These are phyloP conservation scores for Chlorophyllum brunneum DNA, from an alignment of 768 basidiomycete species.

Conservation along the genomic window DNA sequence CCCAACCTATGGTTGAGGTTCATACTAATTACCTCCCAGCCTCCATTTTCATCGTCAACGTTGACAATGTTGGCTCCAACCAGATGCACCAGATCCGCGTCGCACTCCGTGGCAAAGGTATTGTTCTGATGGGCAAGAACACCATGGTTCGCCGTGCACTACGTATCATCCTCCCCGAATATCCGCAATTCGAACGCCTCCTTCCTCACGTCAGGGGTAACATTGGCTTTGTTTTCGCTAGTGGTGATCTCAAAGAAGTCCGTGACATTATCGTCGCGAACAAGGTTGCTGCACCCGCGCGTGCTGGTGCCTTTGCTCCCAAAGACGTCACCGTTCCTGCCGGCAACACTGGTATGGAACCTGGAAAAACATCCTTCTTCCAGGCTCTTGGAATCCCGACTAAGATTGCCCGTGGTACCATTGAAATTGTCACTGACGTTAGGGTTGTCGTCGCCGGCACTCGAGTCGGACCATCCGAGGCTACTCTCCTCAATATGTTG, in stretches of 20 bases:
- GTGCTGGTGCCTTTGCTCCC: conserved; percentile 95
- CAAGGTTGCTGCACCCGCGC: conserved; percentile 98
- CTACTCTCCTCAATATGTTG: conserved; percentile 98
- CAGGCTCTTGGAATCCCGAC: conserved; percentile 99
- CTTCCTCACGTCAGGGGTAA: conserved; percentile 96
- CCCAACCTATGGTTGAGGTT: background rate
- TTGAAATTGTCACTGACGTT: conserved; percentile 97
- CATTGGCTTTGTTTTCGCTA: conserved; percentile 99
- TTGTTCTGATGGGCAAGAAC: conserved; percentile 99
- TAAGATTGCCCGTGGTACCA: conserved; percentile 99
- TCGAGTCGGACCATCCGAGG: conserved; percentile 96
- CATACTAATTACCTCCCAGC: conserved; percentile 42
- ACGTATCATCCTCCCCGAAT: conserved; percentile 83
- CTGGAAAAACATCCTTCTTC: conserved; percentile 99
- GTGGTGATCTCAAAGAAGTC: conserved; percentile 87
- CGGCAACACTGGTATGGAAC: conserved; percentile 99
- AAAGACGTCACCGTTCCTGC: conserved; percentile 90
- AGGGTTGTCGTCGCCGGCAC: conserved; percentile 90
- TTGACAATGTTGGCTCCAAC: conserved; percentile 99
- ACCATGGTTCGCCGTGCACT: conserved; percentile 99
- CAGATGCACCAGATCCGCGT: conserved; percentile 99
- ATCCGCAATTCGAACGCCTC: conserved; percentile 93
- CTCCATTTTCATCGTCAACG: conserved; percentile 98
- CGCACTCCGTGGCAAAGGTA: conserved; percentile 92
- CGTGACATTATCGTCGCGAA: conserved; percentile 92